Evolutionary conservation across 2,329 filamentous ascomycete genomes (phyloP), one percentile per base, ranked within the genome.

Genomic region (Diplocarpon rosae): DNA sequence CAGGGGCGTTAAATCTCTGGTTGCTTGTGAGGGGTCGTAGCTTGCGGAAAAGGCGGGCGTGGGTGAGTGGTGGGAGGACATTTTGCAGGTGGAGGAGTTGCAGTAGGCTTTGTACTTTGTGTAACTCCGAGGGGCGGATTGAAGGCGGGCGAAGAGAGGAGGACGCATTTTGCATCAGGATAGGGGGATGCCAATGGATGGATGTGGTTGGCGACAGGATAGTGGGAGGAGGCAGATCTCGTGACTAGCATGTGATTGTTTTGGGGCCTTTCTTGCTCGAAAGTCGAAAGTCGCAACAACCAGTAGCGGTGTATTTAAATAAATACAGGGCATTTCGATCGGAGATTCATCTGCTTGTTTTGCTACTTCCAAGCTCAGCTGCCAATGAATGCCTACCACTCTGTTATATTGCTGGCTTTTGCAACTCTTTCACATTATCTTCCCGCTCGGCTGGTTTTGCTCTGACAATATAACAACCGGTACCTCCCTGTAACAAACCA

Each of bases 1-100:
- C 1, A 59, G 45, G 0, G 51, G 42, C 2, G 17, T 11, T 12
- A 59, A 39, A 16, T 53, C 52, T 33, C 36, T 24, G 5, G 14
- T 27, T 1, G 42, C 55, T 41, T 50, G 32, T 8, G 33, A 37
- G 6, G 44, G 34, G 1, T 41, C 11, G 39, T 56, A 57, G 33
- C 39, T 49, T 10, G 46, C 43, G 9, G 54, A 51, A 45, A 57
- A 55, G 7, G 12, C 15, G 13, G 43, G 47, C 5, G 36, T 5
- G n/a, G 33, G 13, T 38, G 37, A n/a, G n/a, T n/a, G n/a, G n/a
- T n/a, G n/a, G n/a, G 42, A 32, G n/a, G 39, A 28, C 32, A 40
- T 40, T 36, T n/a, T 37, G 28, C 1, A 24, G 15, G 16, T 34
- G 30, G 14, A 14, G n/a, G 27, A 31, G 28, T 2, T 16, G 34